A percentile compares a stretch with the other conserved stretches of the same genome.
Evolutionary conservation across 345 rosid species (phyloP).

Genomic region (Jatropha curcas): DNA sequence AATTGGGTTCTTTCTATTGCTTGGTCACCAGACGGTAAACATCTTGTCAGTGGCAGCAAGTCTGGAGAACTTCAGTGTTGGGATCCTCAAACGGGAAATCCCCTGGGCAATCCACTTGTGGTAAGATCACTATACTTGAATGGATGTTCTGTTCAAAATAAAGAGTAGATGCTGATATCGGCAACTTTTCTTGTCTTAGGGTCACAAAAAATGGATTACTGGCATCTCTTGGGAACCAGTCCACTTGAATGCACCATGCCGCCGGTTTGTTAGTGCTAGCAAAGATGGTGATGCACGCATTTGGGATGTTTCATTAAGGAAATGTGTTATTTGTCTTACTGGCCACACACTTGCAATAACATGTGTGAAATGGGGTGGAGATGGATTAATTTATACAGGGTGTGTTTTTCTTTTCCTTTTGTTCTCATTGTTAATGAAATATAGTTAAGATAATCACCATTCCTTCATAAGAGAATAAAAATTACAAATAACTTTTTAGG

Average conservation of each 20-base stretch:
- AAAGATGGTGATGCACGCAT: conserved; percentile 99
- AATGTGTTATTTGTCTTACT: conserved; percentile 70
- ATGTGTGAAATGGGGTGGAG: conserved; percentile 99
- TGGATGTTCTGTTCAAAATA: background rate
- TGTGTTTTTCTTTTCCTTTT: conserved; percentile 22
- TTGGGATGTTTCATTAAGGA: conserved; percentile 77
- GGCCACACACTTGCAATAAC: conserved; percentile 95
- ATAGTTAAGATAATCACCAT: background rate
- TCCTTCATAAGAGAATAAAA: background rate
- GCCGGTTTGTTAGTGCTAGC: conserved; percentile 93
- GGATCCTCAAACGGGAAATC: conserved; percentile 78
- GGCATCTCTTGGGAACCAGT: conserved; percentile 98
- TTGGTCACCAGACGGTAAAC: conserved; percentile 95
- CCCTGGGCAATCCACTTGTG: conserved; percentile 63
- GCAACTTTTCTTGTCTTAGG: conserved; percentile 45
- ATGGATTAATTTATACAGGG: conserved; percentile 91
- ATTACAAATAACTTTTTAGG: background rate
- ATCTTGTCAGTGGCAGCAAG: conserved; percentile 90
- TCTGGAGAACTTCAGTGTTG: conserved; percentile 84
- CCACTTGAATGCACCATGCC: conserved; percentile 87
- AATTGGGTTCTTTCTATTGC: conserved; percentile 95
- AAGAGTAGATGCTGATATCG: conserved; percentile 14
- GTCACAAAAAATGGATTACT: conserved; percentile 98
- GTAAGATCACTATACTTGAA: conserved; percentile 30
- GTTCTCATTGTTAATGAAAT: background rate